Conservation (phyloP, 129 eudicot genomes). For the Flaveria ramosissima region DNA sequence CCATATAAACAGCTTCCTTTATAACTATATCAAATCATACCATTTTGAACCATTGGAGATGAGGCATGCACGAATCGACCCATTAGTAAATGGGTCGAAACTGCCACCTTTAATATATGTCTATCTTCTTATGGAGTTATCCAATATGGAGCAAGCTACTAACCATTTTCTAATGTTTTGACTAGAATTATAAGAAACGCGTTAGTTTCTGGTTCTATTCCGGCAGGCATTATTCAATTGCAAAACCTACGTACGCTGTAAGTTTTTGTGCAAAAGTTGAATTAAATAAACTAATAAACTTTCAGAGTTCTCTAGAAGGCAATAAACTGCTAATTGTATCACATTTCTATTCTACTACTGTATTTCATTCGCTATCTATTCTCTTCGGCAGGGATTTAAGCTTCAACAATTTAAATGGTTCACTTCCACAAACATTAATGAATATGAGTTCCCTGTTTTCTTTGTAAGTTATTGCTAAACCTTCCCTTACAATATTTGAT, state of each 20-base stretch:
- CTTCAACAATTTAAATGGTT: conserved; percentile 68
- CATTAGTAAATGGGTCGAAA: neutral
- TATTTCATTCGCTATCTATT: conserved; percentile 10
- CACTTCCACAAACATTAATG: conserved; percentile 60
- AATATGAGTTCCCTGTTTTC: conserved; percentile 51
- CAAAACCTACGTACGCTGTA: conserved; percentile 50
- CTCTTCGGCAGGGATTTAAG: conserved; percentile 66
- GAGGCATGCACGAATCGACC: neutral
- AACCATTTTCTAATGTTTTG: conserved; percentile 21
- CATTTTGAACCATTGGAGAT: neutral
- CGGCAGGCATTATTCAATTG: conserved; percentile 41
- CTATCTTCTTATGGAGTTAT: conserved; percentile 8
- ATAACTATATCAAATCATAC: neutral
- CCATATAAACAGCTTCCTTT: neutral
- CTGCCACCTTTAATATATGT: neutral
- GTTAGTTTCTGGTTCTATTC: conserved; percentile 63
- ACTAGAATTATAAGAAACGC: conserved; percentile 57
- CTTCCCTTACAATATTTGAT: conserved; percentile 5
- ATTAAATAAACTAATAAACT: neutral
- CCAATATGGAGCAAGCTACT: conserved; percentile 6
- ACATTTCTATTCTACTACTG: neutral
- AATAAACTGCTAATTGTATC: neutral
- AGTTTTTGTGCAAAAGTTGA: conserved; percentile 27
- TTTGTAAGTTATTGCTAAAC: conserved; percentile 47
- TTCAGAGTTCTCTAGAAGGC: conserved; percentile 13